phyloP scores from a whole-genome alignment of 805 yeast species.

The Starmerella lactis-condensi region DNA sequence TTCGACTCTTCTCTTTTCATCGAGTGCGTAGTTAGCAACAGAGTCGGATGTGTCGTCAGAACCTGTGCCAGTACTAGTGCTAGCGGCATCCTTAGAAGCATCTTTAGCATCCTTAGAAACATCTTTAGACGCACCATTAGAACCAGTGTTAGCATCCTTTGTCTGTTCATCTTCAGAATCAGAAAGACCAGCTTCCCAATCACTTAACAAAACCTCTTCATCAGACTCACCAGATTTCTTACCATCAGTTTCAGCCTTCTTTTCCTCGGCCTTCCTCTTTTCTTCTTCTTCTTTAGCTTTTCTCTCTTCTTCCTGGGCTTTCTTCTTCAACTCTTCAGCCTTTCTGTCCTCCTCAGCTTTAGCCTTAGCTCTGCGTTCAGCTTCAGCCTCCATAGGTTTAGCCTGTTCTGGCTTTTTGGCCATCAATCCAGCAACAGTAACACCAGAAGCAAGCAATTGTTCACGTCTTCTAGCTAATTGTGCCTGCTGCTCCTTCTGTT shows the following conservation, averaged over 20 bases:
- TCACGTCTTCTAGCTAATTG: slow-evolving; percentile 76
- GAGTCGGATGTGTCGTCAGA: slow-evolving; percentile 17
- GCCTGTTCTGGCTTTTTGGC: slow-evolving; percentile 59
- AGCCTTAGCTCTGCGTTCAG: slow-evolving; percentile 18
- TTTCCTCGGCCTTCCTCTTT: slow-evolving; percentile 12
- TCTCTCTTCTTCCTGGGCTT: slow-evolving; percentile 16
- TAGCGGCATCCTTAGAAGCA: slow-evolving; percentile 16
- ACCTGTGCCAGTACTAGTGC: slow-evolving; percentile 6
- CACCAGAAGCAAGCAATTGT: slow-evolving; percentile 55
- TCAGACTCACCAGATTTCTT: slow-evolving; percentile 24
- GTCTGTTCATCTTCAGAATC: slow-evolving; percentile 22
- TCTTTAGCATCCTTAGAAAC: slow-evolving; percentile 15
- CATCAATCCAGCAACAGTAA: slow-evolving; percentile 57
- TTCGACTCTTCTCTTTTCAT: slow-evolving; percentile 25
- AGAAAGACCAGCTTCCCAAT: slow-evolving; percentile 59
- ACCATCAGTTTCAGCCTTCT: slow-evolving; percentile 15
- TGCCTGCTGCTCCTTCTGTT: slow-evolving; percentile 84
- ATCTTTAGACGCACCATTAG: slow-evolving; percentile 7
- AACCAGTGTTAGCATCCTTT: slow-evolving; percentile 7
- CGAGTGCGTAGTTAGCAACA: slow-evolving; percentile 14
- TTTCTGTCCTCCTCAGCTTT: slow-evolving; percentile 3
- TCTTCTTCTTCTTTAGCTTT: slow-evolving; percentile 1
- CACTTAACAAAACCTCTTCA: slow-evolving; percentile 52
- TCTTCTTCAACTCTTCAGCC: slow-evolving; percentile 22
- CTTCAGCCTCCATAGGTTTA: slow-evolving; percentile 1